These are phyloP conservation scores for Cystobasidiaceae sp. DNA, from an alignment of 1,284 basidiomycete species.

Conservation along the genomic window DNA sequence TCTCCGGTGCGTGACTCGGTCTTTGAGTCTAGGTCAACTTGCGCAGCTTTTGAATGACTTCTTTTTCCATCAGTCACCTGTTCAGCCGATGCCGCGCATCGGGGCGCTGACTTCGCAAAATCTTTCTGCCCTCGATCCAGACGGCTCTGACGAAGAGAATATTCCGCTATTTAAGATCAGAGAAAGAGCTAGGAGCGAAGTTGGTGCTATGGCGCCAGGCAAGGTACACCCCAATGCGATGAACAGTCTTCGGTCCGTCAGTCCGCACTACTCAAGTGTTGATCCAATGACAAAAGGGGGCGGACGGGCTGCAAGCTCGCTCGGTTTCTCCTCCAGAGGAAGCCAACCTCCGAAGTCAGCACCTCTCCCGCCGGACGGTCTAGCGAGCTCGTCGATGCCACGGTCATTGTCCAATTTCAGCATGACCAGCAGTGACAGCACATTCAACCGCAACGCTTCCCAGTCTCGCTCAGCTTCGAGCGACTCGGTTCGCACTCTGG, in stretches of 20 bases:
- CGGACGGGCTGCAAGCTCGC: not conserved
- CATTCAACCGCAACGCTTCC: not conserved
- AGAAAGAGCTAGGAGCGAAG: conserved; percentile 8
- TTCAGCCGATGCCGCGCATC: conserved; percentile 6
- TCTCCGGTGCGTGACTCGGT: not conserved
- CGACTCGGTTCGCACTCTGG: conserved; percentile 2
- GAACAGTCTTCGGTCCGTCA: not conserved
- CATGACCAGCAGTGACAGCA: not conserved
- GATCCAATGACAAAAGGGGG: too few relatives aligned
- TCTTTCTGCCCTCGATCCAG: not conserved
- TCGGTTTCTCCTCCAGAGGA: not conserved
- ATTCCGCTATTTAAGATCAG: conserved; percentile 21
- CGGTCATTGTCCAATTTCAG: conserved; percentile 18
- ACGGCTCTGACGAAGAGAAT: conserved; percentile 15
- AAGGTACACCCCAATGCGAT: not conserved
- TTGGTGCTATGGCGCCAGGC: not conserved
- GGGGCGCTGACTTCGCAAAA: conserved; percentile 1
- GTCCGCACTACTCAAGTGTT: not conserved
- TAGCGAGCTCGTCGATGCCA: not conserved
- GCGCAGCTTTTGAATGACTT: not conserved
- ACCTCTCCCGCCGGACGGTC: not conserved
- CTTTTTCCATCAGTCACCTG: not conserved
- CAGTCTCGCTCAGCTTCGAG: conserved; percentile 16
- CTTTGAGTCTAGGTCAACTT: not conserved
- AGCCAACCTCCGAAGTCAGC: too few relatives aligned